These are phyloP conservation scores for Usnea hakonensis DNA, from an alignment of 495 filamentous ascomycete genomes.

Conservation along the genomic window DNA sequence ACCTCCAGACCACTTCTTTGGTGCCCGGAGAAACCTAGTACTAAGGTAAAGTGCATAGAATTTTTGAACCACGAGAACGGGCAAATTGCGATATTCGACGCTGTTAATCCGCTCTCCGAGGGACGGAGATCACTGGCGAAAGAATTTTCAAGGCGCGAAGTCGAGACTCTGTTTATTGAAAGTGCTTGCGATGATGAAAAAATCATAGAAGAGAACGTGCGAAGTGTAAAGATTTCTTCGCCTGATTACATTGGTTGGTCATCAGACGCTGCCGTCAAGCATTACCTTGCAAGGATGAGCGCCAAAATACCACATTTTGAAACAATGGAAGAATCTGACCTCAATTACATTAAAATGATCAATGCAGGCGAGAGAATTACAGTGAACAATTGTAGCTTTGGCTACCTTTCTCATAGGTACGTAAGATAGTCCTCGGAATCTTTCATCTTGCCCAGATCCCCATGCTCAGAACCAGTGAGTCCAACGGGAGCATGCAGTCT, in stretches of 20 bases:
- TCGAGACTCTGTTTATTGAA: conserved; percentile 95
- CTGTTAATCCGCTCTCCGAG: conserved; percentile 83
- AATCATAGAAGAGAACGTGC: conserved; percentile 95
- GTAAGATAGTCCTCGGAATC: not conserved
- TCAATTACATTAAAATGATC: conserved; percentile 99
- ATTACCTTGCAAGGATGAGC: conserved; percentile 82
- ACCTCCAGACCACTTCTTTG: not conserved
- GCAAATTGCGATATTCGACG: conserved; percentile 97
- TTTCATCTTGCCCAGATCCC: not conserved
- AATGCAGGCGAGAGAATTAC: conserved; percentile 89
- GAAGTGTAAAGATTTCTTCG: conserved; percentile 96
- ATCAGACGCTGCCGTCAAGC: conserved; percentile 80
- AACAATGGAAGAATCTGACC: conserved; percentile 86
- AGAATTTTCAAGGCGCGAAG: conserved; percentile 93
- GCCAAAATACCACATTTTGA: conserved; percentile 92
- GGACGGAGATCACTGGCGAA: conserved; percentile 84
- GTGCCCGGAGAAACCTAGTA: not conserved
- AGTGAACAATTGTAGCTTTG: conserved; percentile 92
- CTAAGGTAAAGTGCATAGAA: conserved; percentile 21
- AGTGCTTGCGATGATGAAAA: conserved; percentile 86
- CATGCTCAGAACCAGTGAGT: not conserved
- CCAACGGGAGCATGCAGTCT: not conserved
- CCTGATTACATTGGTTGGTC: conserved; percentile 80
- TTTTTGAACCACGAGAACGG: conserved; percentile 96
- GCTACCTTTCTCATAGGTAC: conserved; percentile 77